Conservation (phyloP, 31 red algal genomes). For the Porphyra umbilicalis region DNA sequence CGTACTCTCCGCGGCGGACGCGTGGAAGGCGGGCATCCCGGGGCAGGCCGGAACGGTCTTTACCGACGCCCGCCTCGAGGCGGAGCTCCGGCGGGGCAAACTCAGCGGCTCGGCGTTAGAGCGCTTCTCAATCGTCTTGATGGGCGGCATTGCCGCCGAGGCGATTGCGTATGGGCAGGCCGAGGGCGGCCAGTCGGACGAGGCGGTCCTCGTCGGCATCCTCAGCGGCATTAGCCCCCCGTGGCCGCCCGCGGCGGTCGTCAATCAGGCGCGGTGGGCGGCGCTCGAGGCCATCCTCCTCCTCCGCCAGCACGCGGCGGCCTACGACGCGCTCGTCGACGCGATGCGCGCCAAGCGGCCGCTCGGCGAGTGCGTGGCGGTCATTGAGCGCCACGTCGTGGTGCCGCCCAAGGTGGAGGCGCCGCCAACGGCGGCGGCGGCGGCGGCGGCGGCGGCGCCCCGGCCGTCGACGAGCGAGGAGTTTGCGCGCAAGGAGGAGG, state of each 20-base stretch:
- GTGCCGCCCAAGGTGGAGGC: background rate
- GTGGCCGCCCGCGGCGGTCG: conserved; percentile 22
- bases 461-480: background rate
- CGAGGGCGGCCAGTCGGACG: conserved; percentile 52
- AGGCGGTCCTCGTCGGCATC: conserved; percentile 24
- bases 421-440: background rate
- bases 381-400: conserved; percentile 23
- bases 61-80: conserved; percentile 25
- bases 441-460: background rate
- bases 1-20: conserved; percentile 24
- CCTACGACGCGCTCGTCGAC: conserved; percentile 39
- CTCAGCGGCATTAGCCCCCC: conserved; percentile 36
- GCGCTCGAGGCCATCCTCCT: conserved; percentile 32
- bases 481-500: background rate
- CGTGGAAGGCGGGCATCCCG: conserved; percentile 26
- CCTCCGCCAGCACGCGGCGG: conserved; percentile 19
- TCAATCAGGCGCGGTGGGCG: conserved; percentile 34
- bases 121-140: conserved; percentile 30
- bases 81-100: conserved; percentile 15
- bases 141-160: conserved; percentile 82
- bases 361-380: conserved; percentile 49
- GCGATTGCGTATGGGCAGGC: conserved; percentile 66
- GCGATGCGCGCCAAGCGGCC: conserved; percentile 24
- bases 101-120: conserved; percentile 13
- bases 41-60: conserved; percentile 76